Evolutionary conservation across 257 asterid genomes (phyloP).

Genomic region (Salvia miltiorrhiza): DNA sequence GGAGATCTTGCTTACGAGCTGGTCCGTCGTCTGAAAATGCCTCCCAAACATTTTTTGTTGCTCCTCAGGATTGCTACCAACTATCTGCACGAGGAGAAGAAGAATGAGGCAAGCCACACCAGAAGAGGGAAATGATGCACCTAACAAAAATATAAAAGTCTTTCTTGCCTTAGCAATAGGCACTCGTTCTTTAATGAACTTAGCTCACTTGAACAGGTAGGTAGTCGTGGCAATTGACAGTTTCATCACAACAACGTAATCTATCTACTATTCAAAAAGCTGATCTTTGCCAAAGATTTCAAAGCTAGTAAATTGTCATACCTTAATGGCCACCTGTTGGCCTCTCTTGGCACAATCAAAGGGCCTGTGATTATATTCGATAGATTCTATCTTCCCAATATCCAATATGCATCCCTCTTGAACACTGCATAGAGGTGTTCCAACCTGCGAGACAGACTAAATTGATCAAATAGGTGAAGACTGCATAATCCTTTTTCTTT

Average conservation of each 20-base stretch:
- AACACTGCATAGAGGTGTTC: conserved; percentile 85
- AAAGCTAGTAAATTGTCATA: conserved; percentile 22
- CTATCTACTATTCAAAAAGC: too few relatives aligned
- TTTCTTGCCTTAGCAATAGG: too few relatives aligned
- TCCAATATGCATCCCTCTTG: conserved; percentile 75
- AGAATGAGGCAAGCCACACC: neutral
- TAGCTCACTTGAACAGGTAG: too few relatives aligned
- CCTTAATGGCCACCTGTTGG: conserved; percentile 93
- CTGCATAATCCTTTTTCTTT: too few relatives aligned
- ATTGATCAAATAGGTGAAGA: too few relatives aligned
- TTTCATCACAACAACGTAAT: too few relatives aligned
- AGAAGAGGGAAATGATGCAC: neutral
- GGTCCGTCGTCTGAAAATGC: conserved; percentile 87
- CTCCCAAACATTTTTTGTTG: conserved; percentile 96
- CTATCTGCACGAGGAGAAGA: conserved; percentile 46
- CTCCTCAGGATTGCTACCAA: conserved; percentile 79
- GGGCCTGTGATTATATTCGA: conserved; percentile 85
- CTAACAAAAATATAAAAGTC: too few relatives aligned
- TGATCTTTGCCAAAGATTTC: neutral
- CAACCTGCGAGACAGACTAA: conserved; percentile 34
- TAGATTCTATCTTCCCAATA: conserved; percentile 83
- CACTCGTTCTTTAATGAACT: too few relatives aligned
- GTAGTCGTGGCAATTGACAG: neutral
- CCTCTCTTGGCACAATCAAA: conserved; percentile 92
- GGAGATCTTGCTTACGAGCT: conserved; percentile 91